Evolutionary conservation across 805 yeast species (phyloP).

Genomic region (Wickerhamomyces rabaulensis): DNA sequence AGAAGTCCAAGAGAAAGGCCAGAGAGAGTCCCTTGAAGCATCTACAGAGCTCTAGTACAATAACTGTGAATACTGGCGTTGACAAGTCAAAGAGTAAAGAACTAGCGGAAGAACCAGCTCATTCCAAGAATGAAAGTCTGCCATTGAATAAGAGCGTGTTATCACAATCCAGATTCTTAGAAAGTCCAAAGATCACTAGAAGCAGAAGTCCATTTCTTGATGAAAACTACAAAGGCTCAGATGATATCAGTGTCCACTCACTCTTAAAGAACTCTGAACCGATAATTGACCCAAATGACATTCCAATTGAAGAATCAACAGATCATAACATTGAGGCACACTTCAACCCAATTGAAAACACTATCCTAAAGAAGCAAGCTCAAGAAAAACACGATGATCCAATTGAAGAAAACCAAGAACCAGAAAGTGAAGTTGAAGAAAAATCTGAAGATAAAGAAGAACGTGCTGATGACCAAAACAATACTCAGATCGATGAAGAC

Average conservation of each 20-base stretch:
- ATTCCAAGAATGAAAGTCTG: constrained; percentile 3
- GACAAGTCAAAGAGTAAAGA: neutral
- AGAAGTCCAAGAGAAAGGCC: neutral
- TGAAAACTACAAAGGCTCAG: constrained; percentile 14
- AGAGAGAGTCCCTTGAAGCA: constrained; percentile 1
- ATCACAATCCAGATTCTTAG: constrained; percentile 16
- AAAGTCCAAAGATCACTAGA: constrained; percentile 16
- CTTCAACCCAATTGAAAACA: neutral
- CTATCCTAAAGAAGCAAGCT: neutral
- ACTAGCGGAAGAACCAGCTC: neutral
- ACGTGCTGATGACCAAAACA: neutral
- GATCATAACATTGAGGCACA: constrained; percentile 18
- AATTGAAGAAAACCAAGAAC: neutral
- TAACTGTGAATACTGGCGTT: constrained; percentile 1
- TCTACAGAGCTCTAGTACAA: neutral
- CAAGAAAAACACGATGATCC: neutral
- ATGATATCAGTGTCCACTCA: constrained; percentile 7
- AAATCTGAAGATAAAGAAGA: neutral
- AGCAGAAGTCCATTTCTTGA: constrained; percentile 24
- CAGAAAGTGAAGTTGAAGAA: neutral
- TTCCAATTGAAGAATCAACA: constrained; percentile 26
- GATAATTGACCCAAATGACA: constrained; percentile 14
- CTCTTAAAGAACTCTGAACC: neutral
- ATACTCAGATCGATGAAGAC: neutral
- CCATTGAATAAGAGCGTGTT: constrained; percentile 12